phyloP scores from a whole-genome alignment of 768 basidiomycete genomes.

The Candolleomyces eurysporus region DNA sequence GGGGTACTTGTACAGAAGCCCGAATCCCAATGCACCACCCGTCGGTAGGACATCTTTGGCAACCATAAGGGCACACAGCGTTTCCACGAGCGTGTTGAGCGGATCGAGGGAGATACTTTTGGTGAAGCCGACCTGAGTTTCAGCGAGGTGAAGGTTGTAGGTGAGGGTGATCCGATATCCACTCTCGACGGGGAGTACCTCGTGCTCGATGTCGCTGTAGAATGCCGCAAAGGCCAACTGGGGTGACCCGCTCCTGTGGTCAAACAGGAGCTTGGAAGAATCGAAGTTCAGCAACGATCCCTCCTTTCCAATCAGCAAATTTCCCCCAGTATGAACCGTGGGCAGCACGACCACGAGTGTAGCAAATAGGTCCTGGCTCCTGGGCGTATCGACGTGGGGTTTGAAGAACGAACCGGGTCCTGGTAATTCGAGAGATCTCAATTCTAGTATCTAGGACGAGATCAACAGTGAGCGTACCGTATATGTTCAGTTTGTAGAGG shows the following conservation, averaged over 20 bases:
- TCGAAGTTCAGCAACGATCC: slow-evolving; percentile 27
- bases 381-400: slow-evolving; percentile 48
- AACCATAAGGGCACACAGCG: slow-evolving; percentile 23
- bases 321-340: slow-evolving; percentile 44
- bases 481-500: slow-evolving; percentile 36
- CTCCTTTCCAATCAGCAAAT: slow-evolving; percentile 19
- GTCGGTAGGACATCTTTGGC: slow-evolving; percentile 25
- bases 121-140: not conserved
- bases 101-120: not conserved
- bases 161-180: slow-evolving; percentile 42
- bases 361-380: slow-evolving; percentile 43
- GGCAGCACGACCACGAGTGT: slow-evolving; percentile 52
- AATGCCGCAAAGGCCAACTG: slow-evolving; percentile 33
- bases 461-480: slow-evolving; percentile 21
- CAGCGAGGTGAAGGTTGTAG: slow-evolving; percentile 34
- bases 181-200: slow-evolving; percentile 32
- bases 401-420: slow-evolving; percentile 48
- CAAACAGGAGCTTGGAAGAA: not conserved
- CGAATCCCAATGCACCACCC: slow-evolving; percentile 34
- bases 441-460: not conserved
- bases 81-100: slow-evolving; percentile 9
- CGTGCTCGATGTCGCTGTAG: slow-evolving; percentile 41
- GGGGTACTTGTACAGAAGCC: slow-evolving; percentile 33
- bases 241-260: slow-evolving; percentile 9
- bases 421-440: slow-evolving; percentile 9